Evolutionary conservation across 257 asterid species (phyloP).

Genomic region (Thymus mandschuricus): DNA sequence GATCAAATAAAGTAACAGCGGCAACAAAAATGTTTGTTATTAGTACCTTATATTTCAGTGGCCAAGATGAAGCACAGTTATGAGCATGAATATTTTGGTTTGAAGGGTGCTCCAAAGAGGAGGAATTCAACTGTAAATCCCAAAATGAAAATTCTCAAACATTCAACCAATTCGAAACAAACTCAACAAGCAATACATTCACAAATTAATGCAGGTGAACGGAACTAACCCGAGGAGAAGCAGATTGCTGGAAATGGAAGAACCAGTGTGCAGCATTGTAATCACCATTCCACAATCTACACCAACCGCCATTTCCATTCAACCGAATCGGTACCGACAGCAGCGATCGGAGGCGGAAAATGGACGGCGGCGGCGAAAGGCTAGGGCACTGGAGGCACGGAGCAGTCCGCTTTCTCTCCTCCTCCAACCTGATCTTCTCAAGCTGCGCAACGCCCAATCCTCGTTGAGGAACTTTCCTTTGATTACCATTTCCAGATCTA

Average conservation of each 20-base stretch:
- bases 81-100: slow-evolving; percentile 65
- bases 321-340: slow-evolving; percentile 44
- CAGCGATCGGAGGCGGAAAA: not conserved
- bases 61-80: slow-evolving; percentile 52
- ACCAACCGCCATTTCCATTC: slow-evolving; percentile 42
- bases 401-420: slow-evolving; percentile 51
- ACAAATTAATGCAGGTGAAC: no score
- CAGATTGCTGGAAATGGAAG: slow-evolving; percentile 45
- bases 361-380: no score
- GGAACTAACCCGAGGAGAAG: slow-evolving; percentile 49
- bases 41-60: slow-evolving; percentile 71
- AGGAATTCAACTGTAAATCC: slow-evolving; percentile 57
- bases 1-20: not conserved
- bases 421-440: slow-evolving; percentile 76
- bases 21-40: not conserved
- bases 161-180: not conserved
- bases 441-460: slow-evolving; percentile 97
- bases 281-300: slow-evolving; percentile 40
- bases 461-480: slow-evolving; percentile 80
- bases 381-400: no score
- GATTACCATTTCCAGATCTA: slow-evolving; percentile 57
- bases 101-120: slow-evolving; percentile 98
- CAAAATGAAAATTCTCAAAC: not conserved
- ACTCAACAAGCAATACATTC: not conserved
- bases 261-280: slow-evolving; percentile 49